Evolutionary conservation across 371 early-diverging fungal genomes (phyloP).

Genomic region (Dichotomocladium elegans): DNA sequence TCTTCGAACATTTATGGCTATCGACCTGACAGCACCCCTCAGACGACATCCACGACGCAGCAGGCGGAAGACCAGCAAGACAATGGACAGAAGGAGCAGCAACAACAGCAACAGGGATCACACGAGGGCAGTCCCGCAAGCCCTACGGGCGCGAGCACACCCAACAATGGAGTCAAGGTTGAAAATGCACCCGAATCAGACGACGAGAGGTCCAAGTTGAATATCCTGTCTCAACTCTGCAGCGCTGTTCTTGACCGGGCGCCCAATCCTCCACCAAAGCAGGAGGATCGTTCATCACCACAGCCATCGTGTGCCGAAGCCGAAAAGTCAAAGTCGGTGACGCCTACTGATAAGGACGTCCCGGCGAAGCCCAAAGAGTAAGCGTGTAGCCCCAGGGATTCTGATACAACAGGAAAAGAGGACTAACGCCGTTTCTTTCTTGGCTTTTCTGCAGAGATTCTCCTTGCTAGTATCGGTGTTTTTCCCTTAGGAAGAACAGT

Average conservation of each 20-base stretch:
- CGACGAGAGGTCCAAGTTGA: slow-evolving; percentile 46
- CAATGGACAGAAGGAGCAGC: slow-evolving; percentile 11
- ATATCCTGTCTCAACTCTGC: slow-evolving; percentile 46
- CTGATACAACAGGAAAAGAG: too few relatives aligned
- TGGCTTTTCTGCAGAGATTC: too few relatives aligned
- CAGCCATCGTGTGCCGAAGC: too few relatives aligned
- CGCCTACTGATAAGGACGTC: too few relatives aligned
- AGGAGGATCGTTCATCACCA: too few relatives aligned
- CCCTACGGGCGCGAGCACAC: slow-evolving; percentile 8
- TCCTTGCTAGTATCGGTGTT: too few relatives aligned
- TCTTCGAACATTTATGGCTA: slow-evolving; percentile 8
- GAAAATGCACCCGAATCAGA: slow-evolving; percentile 27
- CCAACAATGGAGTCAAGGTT: slow-evolving; percentile 7
- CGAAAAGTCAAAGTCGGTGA: too few relatives aligned
- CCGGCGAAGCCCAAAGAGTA: too few relatives aligned
- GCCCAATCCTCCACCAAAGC: too few relatives aligned
- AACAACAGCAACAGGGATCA: slow-evolving; percentile 10
- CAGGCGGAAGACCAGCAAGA: background rate
- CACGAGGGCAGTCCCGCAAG: slow-evolving; percentile 3
- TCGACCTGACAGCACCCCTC: slow-evolving; percentile 1
- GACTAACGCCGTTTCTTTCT: too few relatives aligned
- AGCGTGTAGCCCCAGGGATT: too few relatives aligned
- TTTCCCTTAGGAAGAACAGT: too few relatives aligned
- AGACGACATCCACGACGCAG: slow-evolving; percentile 15
- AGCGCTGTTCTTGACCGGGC: slow-evolving; percentile 43